Evolutionary conservation across 1,284 basidiomycete species (phyloP), one percentile per base, ranked within the genome.

Genomic region (Puccinia hordei): DNA sequence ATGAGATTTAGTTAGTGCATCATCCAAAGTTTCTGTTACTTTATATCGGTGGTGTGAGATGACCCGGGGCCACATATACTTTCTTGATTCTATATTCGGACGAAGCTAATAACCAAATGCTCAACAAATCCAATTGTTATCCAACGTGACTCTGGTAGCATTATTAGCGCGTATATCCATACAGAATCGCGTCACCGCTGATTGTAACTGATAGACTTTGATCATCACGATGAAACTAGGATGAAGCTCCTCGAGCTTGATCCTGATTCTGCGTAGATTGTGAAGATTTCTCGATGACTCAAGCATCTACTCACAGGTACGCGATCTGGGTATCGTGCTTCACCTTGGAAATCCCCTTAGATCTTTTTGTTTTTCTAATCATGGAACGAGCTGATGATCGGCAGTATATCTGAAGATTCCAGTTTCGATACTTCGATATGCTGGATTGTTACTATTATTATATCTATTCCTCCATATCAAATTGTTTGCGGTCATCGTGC

Each of bases 71-170:
- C n/a, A n/a, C 17, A 57, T 57, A 5, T 24, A 57, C 22, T 57
- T 57, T 57, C 55, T 57, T 57, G 55, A 57, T 57, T 57, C n/a
- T 24, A 57, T 57, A 8, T n/a, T n/a, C n/a, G 55, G 17, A 27
- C 19, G 22, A 9, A 57, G n/a, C 15, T 10, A n/a, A 57, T 17
- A 57, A 24, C 24, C 55, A 57, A 57, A 57, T n/a, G 55, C n/a
- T 57, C n/a, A 27, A 51, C 22, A 44, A 44, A 51, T 51, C 10
- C 15, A 22, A 4, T 10, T 9, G 6, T 57, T 57, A 24, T 27
- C n/a, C 55, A 57, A 57, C n/a, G 17, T 27, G 55, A 27, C n/a
- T 13, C 55, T 24, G 9, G 27, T 57, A 17, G 19, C 5, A 22
- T 17, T 27, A 10, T n/a, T n/a, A n/a, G n/a, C n/a, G n/a, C n/a